These are phyloP conservation scores for Xylaria palmicola DNA, from an alignment of 495 filamentous ascomycete species.

Conservation along the genomic window DNA sequence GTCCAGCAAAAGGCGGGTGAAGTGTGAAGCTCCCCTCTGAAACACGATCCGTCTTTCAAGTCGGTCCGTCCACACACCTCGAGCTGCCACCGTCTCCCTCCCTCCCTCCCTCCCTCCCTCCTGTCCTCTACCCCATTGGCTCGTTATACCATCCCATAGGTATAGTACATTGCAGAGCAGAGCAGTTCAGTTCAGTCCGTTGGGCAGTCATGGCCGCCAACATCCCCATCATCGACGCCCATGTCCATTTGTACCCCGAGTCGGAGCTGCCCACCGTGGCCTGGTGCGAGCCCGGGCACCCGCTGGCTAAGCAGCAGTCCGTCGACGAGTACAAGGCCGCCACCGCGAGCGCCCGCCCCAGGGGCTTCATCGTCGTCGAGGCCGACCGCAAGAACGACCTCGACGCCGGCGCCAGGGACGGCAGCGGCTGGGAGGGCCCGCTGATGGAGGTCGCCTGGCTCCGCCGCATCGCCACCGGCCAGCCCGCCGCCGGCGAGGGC, in stretches of 20 bases:
- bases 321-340: slow-evolving; percentile 55
- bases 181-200: neutral
- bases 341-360: too few relatives aligned
- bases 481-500: slow-evolving; percentile 58
- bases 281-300: slow-evolving; percentile 60
- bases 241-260: slow-evolving; percentile 79
- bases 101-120: too few relatives aligned
- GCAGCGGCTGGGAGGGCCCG: slow-evolving; percentile 49
- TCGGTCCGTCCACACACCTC: too few relatives aligned
- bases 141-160: too few relatives aligned
- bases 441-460: slow-evolving; percentile 71
- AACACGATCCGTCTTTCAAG: too few relatives aligned
- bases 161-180: too few relatives aligned
- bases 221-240: slow-evolving; percentile 69
- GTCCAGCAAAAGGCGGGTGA: too few relatives aligned
- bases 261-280: slow-evolving; percentile 60
- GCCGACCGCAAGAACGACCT: slow-evolving; percentile 69
- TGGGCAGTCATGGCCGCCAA: slow-evolving; percentile 19
- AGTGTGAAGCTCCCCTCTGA: too few relatives aligned
- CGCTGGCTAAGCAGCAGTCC: slow-evolving; percentile 61
- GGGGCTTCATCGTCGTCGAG: slow-evolving; percentile 79
- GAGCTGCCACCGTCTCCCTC: too few relatives aligned
- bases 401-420: slow-evolving; percentile 41
- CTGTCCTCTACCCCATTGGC: too few relatives aligned
- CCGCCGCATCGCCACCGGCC: slow-evolving; percentile 60